phyloP scores from a whole-genome alignment of 2,329 filamentous ascomycete genomes.

The Ramularia endophylla region DNA sequence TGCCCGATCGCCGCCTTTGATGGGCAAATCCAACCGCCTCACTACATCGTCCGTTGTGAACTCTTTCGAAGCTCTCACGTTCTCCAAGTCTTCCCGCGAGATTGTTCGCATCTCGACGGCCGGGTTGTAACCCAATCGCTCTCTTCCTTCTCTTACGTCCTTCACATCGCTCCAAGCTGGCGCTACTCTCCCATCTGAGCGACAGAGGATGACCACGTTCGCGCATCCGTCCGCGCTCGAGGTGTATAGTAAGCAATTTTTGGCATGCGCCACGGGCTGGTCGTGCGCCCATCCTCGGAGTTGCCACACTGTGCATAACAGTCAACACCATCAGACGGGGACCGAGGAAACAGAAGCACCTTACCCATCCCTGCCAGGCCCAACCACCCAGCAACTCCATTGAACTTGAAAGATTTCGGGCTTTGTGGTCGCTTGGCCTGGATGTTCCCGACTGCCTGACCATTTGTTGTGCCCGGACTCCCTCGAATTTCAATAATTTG shows the following conservation, averaged over 20 bases:
- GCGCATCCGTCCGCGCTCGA: conserved; percentile 7
- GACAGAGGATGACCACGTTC: conserved; percentile 15
- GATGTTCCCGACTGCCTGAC: too few relatives aligned
- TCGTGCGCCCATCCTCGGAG: conserved; percentile 22
- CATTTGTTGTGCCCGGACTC: too few relatives aligned
- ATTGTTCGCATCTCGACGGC: conserved; percentile 17
- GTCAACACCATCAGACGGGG: too few relatives aligned
- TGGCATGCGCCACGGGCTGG: conserved; percentile 3
- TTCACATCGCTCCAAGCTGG: conserved; percentile 17
- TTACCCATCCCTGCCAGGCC: too few relatives aligned
- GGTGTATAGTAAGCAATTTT: conserved; percentile 18
- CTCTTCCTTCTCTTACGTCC: conserved; percentile 23
- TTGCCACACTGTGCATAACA: conserved; percentile 25
- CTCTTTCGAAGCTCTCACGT: conserved; percentile 17
- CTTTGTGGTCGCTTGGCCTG: too few relatives aligned
- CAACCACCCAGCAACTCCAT: too few relatives aligned
- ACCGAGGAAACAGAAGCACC: too few relatives aligned
- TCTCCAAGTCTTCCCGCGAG: conserved; percentile 20
- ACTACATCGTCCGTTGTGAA: conserved; percentile 9
- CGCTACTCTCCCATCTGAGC: conserved; percentile 20
- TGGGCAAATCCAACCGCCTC: conserved; percentile 11
- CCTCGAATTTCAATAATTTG: conserved; percentile 18
- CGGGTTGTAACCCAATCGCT: conserved; percentile 25
- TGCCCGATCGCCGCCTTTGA: conserved; percentile 23
- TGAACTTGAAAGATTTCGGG: neutral